Evolutionary conservation across 1,139 yeast species (phyloP).

Genomic region (Taiozyma sp.): DNA sequence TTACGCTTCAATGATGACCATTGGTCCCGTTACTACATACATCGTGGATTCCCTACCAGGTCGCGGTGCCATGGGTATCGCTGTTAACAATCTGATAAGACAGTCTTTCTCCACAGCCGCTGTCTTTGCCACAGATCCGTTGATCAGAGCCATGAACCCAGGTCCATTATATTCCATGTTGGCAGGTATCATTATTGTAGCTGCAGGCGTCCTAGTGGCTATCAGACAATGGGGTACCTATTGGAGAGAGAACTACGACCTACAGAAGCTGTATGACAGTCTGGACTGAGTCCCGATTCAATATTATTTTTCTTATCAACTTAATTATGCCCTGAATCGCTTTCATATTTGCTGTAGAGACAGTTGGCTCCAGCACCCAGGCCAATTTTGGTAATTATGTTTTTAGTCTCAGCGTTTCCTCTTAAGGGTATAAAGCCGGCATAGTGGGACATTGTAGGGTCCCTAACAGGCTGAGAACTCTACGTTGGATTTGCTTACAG

Average conservation of each 20-base stretch:
- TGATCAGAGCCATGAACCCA: conserved; percentile 53
- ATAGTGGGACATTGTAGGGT: too few relatives aligned
- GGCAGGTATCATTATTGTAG: conserved; percentile 47
- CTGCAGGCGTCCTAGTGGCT: conserved; percentile 39
- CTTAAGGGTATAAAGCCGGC: too few relatives aligned
- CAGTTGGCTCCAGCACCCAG: too few relatives aligned
- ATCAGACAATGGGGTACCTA: conserved; percentile 54
- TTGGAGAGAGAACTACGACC: conserved; percentile 63
- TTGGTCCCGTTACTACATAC: conserved; percentile 77
- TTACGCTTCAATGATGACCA: conserved; percentile 76
- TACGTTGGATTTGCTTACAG: too few relatives aligned
- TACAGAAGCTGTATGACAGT: conserved; percentile 49
- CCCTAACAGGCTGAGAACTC: too few relatives aligned
- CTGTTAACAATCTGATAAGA: conserved; percentile 70
- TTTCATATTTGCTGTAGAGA: too few relatives aligned
- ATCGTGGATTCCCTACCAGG: conserved; percentile 84
- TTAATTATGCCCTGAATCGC: too few relatives aligned
- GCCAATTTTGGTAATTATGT: too few relatives aligned
- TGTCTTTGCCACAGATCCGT: conserved; percentile 70
- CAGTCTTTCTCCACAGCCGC: conserved; percentile 72
- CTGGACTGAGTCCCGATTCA: conserved; percentile 23
- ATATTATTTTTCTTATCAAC: not conserved
- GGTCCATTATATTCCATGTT: conserved; percentile 69
- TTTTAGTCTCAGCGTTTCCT: too few relatives aligned
- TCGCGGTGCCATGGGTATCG: conserved; percentile 85